Evolutionary conservation across 2,329 filamentous ascomycete species (phyloP), one percentile per base, ranked within the genome.

Genomic region (Pseudogymnoascus sp.): DNA sequence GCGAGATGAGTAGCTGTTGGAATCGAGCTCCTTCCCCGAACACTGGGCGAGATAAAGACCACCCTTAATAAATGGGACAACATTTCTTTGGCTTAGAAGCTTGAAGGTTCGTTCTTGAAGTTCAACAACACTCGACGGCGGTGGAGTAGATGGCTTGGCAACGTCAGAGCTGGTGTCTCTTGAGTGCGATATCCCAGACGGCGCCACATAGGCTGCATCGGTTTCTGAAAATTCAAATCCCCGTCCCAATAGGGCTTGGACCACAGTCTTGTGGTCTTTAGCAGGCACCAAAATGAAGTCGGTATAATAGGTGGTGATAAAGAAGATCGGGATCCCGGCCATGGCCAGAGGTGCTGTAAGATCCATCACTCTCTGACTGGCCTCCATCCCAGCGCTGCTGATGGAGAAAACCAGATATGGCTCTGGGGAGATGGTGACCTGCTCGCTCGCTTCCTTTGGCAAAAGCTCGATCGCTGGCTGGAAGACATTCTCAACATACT

Each of bases 241-340:
- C 55, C 89, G 85, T 16, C 86, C 83, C 64, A 93, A 81, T 4
- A 97, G 80, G 0, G 91, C 89, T 63, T 86, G 81, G 35, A 91
- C 85, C 58, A 97, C 92, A 39, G 86, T 87, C 26, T 83, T 78
- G 60, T 88, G 86, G 70, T 89, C 86, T 71, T 87, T 89, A 61
- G 81, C 81, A 0, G 94, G 92, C 0, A 97, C 91, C 37, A 97
- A 82, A 69, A 99, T 95, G 75, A 96, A 97, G 77, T 99, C 93
- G 35, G 90, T 94, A 76, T 96, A 97, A 76, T 97, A 99, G 33
- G 92, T 97, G 3, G 93, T 97, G 74, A 97, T 96, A 81, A 97
- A 97, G 80, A 97, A 97, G 72, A 99, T 96, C 61, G 93, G 90
- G 61, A 97, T 94, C 69, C 91, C 91, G 59, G 93, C 93, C 72